Conservation (phyloP, 2,329 filamentous ascomycete species). For the Magnaporthiopsis poae region DNA sequence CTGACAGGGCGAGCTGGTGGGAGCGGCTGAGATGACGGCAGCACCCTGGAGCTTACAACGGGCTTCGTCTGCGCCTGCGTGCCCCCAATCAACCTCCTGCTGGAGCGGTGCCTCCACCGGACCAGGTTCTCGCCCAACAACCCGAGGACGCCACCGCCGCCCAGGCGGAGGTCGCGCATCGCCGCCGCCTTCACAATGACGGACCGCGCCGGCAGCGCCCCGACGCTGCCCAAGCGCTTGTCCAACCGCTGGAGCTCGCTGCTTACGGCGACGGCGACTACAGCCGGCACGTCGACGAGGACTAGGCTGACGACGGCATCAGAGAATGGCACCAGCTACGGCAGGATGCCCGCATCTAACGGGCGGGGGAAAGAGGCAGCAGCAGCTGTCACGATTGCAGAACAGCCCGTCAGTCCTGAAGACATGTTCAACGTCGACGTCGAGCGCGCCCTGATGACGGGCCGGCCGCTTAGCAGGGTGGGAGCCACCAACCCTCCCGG, state of each 20-base stretch:
- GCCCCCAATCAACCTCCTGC: conserved; percentile 2
- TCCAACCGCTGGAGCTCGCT: background rate
- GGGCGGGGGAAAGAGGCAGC: background rate
- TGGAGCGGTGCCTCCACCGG: background rate
- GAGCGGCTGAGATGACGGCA: background rate
- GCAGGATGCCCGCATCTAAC: no score
- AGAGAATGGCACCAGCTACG: background rate
- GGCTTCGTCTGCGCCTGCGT: conserved; percentile 6
- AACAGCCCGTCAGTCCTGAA: no score
- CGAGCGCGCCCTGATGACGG: background rate
- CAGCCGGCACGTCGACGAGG: background rate
- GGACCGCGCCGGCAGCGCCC: no score
- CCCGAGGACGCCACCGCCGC: background rate
- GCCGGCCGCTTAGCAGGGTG: background rate
- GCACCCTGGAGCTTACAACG: background rate
- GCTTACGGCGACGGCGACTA: background rate
- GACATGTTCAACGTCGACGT: background rate
- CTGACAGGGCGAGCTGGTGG: background rate
- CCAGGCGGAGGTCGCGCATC: no score
- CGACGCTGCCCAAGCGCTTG: no score
- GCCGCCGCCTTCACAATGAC: no score
- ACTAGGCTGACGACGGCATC: background rate
- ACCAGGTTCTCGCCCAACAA: background rate
- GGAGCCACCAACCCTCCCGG: no score
- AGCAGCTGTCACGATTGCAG: no score